Conservation (phyloP, 139 green algal species). For the Coccomyxa sp. region DNA sequence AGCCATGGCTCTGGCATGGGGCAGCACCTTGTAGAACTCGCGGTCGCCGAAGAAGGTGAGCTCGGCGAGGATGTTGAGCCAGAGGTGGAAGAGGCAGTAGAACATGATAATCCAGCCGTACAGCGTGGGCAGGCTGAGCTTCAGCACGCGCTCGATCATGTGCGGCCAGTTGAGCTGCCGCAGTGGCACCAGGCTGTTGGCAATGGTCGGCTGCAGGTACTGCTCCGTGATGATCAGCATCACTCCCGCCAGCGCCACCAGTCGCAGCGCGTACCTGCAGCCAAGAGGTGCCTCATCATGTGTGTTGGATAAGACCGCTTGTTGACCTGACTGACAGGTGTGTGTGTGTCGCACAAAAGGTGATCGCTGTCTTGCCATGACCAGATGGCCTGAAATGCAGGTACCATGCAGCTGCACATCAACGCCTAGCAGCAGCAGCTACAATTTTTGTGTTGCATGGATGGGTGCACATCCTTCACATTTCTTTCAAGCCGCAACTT, state of each 20-base stretch:
- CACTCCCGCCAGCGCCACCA: slow-evolving; percentile 45
- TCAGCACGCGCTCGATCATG: slow-evolving; percentile 83
- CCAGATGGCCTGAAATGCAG: no score
- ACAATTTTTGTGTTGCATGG: no score
- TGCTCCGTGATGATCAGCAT: slow-evolving; percentile 68
- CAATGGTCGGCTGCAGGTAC: slow-evolving; percentile 79
- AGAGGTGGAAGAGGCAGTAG: slow-evolving; percentile 81
- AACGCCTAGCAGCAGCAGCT: no score
- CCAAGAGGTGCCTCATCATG: no score
- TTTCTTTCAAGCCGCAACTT: no score
- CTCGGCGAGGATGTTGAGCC: slow-evolving; percentile 90
- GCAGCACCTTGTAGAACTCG: slow-evolving; percentile 86
- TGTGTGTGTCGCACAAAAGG: no score
- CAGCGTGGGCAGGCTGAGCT: slow-evolving; percentile 84
- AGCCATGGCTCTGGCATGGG: no score
- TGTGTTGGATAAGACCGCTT: no score
- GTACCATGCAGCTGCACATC: no score
- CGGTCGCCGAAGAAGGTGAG: slow-evolving; percentile 84
- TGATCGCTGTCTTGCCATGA: no score
- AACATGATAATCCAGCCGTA: slow-evolving; percentile 91
- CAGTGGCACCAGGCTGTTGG: slow-evolving; percentile 65
- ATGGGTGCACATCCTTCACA: no score
- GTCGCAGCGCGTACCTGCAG: slow-evolving; percentile 29
- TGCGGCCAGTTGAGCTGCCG: slow-evolving; percentile 57
- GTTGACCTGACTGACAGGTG: no score